These are phyloP conservation scores for Ophiostoma novo-ulmi DNA, from an alignment of 2,329 filamentous ascomycete species.

Conservation along the genomic window DNA sequence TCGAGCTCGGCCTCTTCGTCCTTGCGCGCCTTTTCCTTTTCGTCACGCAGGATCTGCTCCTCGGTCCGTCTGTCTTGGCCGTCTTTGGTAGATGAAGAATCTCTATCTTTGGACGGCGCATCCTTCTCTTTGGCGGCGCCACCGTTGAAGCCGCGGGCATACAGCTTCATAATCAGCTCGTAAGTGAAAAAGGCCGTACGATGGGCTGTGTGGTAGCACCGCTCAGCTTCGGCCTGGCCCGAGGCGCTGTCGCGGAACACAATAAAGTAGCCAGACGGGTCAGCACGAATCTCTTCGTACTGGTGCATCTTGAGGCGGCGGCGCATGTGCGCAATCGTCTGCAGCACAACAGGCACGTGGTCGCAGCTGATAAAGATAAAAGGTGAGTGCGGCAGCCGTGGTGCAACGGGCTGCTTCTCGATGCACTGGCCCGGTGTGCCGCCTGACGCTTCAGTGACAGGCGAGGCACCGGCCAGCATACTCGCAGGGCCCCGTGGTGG, in stretches of 20 bases:
- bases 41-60: constrained; percentile 49
- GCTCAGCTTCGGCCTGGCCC: constrained; percentile 74
- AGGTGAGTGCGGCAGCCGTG: constrained; percentile 69
- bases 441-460: constrained; percentile 29
- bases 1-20: constrained; percentile 80
- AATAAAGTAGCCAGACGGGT: constrained; percentile 84
- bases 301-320: constrained; percentile 79
- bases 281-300: constrained; percentile 76
- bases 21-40: constrained; percentile 58
- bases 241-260: constrained; percentile 74
- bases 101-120: neutral
- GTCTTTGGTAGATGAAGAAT: neutral
- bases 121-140: neutral
- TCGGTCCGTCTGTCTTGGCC: constrained; percentile 34
- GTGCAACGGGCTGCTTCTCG: constrained; percentile 61
- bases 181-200: constrained; percentile 87
- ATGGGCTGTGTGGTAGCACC: constrained; percentile 74
- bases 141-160: constrained; percentile 35
- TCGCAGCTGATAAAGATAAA: constrained; percentile 87
- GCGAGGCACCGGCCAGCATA: constrained; percentile 27
- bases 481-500: constrained; percentile 31
- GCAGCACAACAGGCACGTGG: constrained; percentile 78
- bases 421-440: constrained; percentile 45
- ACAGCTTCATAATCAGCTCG: constrained; percentile 81
- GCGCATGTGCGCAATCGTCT: constrained; percentile 84